phyloP scores from a whole-genome alignment of 345 rosid species.

The Eucalyptus brandiana region DNA sequence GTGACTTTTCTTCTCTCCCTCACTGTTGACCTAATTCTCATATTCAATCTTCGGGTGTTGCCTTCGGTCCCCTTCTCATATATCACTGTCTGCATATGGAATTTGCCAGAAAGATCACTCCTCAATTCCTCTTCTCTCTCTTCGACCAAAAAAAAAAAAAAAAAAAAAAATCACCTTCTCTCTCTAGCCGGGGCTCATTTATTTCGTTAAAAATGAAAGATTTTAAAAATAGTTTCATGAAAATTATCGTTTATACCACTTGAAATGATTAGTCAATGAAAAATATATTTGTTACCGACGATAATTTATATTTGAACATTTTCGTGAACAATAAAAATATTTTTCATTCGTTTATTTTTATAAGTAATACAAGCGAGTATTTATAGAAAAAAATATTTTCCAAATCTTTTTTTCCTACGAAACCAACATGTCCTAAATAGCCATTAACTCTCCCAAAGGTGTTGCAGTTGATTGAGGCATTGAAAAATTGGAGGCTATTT shows the following conservation, averaged over 20 bases:
- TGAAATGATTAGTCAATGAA: background rate
- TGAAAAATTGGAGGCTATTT: background rate
- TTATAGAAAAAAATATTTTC: background rate
- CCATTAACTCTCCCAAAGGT: background rate
- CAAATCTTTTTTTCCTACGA: background rate
- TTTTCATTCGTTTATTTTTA: background rate
- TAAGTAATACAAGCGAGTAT: rapidly evolving
- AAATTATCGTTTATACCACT: background rate
- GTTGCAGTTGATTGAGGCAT: background rate
- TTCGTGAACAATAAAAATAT: background rate
- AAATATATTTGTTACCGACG: background rate
- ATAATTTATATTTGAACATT: background rate
- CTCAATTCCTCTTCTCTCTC: background rate
- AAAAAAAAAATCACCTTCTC: background rate
- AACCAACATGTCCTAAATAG: background rate
- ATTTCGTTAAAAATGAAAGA: background rate
- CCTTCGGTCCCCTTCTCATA: background rate
- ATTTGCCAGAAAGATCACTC: background rate
- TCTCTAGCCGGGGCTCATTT: background rate
- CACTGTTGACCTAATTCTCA: background rate
- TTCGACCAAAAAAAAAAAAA: too few relatives aligned
- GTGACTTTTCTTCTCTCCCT: background rate
- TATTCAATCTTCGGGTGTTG: background rate
- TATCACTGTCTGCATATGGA: background rate
- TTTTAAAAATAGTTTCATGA: background rate